phyloP scores from a whole-genome alignment of 2,329 filamentous ascomycete genomes.

The Pseudofabraea citricarpa region DNA sequence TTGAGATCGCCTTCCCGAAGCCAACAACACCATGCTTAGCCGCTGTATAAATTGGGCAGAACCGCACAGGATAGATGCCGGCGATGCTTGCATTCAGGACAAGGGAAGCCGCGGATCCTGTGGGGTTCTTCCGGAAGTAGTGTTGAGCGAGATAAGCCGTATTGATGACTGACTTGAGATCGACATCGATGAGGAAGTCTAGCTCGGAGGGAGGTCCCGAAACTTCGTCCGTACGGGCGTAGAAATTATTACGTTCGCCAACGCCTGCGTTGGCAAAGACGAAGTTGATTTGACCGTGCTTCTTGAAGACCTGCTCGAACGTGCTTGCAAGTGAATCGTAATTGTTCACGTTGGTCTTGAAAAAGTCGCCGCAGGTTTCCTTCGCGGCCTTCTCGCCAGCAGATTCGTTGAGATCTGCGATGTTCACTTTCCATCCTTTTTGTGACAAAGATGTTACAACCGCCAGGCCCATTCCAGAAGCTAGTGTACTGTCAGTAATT shows the following conservation, averaged over 20 bases:
- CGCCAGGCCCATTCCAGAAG: neutral
- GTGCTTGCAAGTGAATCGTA: neutral
- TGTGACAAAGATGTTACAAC: neutral
- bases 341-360: neutral
- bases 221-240: conserved; percentile 1
- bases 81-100: conserved; percentile 5
- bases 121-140: neutral
- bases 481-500: too few relatives aligned
- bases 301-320: conserved; percentile 1
- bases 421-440: neutral
- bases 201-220: neutral
- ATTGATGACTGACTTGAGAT: neutral
- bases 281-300: conserved; percentile 3
- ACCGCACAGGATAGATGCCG: conserved; percentile 9
- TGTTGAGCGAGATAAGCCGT: neutral
- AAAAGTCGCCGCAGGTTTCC: neutral
- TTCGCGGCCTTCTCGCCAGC: neutral
- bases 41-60: conserved; percentile 9
- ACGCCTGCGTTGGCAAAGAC: conserved; percentile 11
- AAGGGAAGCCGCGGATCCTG: neutral
- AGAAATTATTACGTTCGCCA: conserved; percentile 8
- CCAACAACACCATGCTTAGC: conserved; percentile 8
- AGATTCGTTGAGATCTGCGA: neutral
- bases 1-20: conserved; percentile 4
- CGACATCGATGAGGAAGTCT: neutral